Percentiles rank a stretch among this genome's conserved stretches.
phyloP scores from a whole-genome alignment of 2,329 filamentous ascomycete genomes.

The Paracoccidioides lutzii region DNA sequence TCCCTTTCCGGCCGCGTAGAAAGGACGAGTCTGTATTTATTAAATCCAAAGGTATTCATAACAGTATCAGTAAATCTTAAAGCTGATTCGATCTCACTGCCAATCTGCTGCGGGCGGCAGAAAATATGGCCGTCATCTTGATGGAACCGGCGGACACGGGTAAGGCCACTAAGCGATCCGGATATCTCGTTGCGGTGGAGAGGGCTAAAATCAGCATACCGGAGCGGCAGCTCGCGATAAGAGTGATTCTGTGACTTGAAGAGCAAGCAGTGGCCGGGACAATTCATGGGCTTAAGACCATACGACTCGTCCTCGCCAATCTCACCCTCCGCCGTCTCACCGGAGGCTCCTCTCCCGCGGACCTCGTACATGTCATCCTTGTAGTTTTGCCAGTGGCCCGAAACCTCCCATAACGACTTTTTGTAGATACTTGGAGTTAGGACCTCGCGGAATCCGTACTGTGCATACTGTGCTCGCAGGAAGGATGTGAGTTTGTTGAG shows the following conservation, averaged over 20 bases:
- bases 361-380: constrained; percentile 88
- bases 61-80: constrained; percentile 62
- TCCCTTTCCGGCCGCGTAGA: constrained; percentile 66
- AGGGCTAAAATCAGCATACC: constrained; percentile 77
- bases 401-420: constrained; percentile 71
- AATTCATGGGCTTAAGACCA: constrained; percentile 87
- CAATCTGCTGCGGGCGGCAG: constrained; percentile 63
- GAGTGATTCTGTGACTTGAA: constrained; percentile 62
- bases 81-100: constrained; percentile 59
- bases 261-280: constrained; percentile 74
- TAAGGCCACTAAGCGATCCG: constrained; percentile 67
- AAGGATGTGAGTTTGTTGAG: constrained; percentile 77
- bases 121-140: constrained; percentile 90
- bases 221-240: constrained; percentile 68
- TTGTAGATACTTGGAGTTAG: constrained; percentile 88
- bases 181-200: constrained; percentile 80
- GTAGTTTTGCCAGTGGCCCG: constrained; percentile 80
- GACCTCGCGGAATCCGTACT: constrained; percentile 78
- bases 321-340: constrained; percentile 31
- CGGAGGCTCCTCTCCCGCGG: constrained; percentile 37
- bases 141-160: constrained; percentile 73
- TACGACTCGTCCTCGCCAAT: constrained; percentile 55
- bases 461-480: constrained; percentile 67
- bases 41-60: constrained; percentile 57
- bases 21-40: constrained; percentile 60